Conservation (phyloP, 305 asterid species). For the Caryopteris hybrid region DNA sequence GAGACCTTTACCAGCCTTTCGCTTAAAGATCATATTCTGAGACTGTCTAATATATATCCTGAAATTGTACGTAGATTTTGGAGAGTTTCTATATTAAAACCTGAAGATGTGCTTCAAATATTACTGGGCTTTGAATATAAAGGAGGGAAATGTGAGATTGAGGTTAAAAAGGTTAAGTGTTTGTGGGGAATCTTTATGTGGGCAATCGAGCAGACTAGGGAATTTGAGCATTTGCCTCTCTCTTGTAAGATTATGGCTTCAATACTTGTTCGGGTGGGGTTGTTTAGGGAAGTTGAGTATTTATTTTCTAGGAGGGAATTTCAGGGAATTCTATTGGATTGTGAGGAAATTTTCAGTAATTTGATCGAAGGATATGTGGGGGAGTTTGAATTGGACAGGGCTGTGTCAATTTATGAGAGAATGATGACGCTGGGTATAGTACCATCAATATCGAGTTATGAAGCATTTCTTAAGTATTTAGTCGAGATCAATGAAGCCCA, state of each 20-base stretch:
- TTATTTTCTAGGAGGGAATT: conserved; percentile 57
- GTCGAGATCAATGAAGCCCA: conserved; percentile 45
- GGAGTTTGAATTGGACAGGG: conserved; percentile 53
- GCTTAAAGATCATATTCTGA: conserved; percentile 47
- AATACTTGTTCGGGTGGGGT: conserved; percentile 58
- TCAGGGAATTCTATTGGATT: conserved; percentile 57
- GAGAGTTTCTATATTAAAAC: conserved; percentile 54
- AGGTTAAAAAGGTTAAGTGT: conserved; percentile 46
- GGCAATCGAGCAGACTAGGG: conserved; percentile 49
- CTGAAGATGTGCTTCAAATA: conserved; percentile 67
- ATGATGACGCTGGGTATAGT: conserved; percentile 59
- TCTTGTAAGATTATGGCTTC: conserved; percentile 73
- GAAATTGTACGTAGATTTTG: conserved; percentile 57
- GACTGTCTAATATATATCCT: conserved; percentile 59
- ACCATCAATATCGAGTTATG: conserved; percentile 55
- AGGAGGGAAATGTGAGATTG: conserved; percentile 34
- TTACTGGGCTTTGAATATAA: conserved; percentile 52
- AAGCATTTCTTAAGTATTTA: conserved; percentile 39
- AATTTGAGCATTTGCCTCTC: conserved; percentile 48
- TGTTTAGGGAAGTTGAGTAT: conserved; percentile 53
- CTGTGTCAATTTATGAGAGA: conserved; percentile 43
- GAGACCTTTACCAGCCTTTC: conserved; percentile 25
- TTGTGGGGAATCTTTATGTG: conserved; percentile 73
- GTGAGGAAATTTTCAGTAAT: conserved; percentile 56
- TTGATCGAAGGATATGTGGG: conserved; percentile 64